Evolutionary conservation across 2,329 filamentous ascomycete genomes (phyloP).

Genomic region (Plectosphaerella plurivora): DNA sequence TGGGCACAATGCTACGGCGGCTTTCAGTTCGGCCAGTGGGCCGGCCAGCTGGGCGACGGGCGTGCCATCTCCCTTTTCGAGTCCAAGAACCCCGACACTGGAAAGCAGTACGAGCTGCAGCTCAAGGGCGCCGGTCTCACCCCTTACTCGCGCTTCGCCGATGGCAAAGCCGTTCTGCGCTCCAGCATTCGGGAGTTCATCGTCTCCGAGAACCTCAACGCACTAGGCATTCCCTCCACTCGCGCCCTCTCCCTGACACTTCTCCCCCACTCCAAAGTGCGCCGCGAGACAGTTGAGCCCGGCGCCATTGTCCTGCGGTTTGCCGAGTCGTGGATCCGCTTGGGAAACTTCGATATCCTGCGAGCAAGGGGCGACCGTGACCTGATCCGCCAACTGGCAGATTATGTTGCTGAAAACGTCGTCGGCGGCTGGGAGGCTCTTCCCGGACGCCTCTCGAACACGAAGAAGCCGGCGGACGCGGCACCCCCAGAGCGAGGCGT

Average conservation of each 20-base stretch:
- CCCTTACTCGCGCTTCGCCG: constrained; percentile 93
- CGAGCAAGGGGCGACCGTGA: constrained; percentile 74
- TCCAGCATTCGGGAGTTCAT: constrained; percentile 94
- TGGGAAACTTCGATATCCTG: constrained; percentile 95
- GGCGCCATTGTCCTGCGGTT: constrained; percentile 91
- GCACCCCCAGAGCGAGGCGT: constrained; percentile 47
- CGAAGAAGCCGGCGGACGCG: constrained; percentile 41
- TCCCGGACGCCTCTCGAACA: constrained; percentile 55
- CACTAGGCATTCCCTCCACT: constrained; percentile 80
- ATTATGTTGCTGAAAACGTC: constrained; percentile 83
- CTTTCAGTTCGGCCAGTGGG: constrained; percentile 79
- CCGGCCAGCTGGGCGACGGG: constrained; percentile 91
- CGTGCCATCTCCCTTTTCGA: constrained; percentile 94
- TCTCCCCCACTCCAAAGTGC: constrained; percentile 66
- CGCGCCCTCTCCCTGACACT: constrained; percentile 79
- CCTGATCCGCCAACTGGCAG: constrained; percentile 68
- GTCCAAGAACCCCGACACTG: constrained; percentile 67
- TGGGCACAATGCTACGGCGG: constrained; percentile 99
- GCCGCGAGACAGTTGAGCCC: constrained; percentile 77
- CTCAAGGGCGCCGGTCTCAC: constrained; percentile 92
- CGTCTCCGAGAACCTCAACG: constrained; percentile 84
- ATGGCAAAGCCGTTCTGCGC: constrained; percentile 88
- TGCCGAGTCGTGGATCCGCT: constrained; percentile 83
- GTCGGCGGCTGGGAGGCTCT: constrained; percentile 85
- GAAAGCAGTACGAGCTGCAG: constrained; percentile 81